Evolutionary conservation across 352 stramenopile species (phyloP).

Genomic region (Phytopythium litorale): DNA sequence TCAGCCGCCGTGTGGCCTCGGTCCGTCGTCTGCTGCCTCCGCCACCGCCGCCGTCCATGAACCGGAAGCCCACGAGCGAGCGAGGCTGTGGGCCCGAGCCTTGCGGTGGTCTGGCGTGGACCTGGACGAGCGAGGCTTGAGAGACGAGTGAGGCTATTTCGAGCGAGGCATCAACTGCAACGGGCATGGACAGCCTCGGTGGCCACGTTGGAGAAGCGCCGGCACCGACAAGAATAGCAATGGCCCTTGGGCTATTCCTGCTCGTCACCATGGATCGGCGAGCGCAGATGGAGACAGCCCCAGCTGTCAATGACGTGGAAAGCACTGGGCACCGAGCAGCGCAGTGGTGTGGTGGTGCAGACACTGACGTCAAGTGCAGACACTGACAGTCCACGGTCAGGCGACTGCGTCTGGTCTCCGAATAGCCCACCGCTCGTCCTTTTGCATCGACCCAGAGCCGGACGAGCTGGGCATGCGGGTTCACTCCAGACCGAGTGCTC

Average conservation of each 20-base stretch:
- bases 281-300: no score
- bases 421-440: no score
- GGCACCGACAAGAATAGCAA: not conserved
- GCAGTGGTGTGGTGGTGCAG: no score
- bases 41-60: not conserved
- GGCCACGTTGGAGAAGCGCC: not conserved
- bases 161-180: not conserved
- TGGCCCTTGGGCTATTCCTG: not conserved
- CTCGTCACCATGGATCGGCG: no score
- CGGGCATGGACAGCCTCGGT: not conserved
- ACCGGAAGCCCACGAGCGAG: not conserved
- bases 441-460: no score
- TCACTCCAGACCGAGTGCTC: no score
- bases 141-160: not conserved
- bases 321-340: no score
- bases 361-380: no score
- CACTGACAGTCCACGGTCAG: no score
- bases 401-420: no score
- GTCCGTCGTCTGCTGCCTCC: not conserved
- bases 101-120: not conserved
- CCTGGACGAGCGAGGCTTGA: not conserved
- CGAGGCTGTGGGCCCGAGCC: not conserved
- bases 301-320: no score
- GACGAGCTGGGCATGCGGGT: no score
- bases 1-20: constrained; percentile 2